Evolutionary conservation across 345 rosid species (phyloP).

Genomic region (Arabis hirsuta): DNA sequence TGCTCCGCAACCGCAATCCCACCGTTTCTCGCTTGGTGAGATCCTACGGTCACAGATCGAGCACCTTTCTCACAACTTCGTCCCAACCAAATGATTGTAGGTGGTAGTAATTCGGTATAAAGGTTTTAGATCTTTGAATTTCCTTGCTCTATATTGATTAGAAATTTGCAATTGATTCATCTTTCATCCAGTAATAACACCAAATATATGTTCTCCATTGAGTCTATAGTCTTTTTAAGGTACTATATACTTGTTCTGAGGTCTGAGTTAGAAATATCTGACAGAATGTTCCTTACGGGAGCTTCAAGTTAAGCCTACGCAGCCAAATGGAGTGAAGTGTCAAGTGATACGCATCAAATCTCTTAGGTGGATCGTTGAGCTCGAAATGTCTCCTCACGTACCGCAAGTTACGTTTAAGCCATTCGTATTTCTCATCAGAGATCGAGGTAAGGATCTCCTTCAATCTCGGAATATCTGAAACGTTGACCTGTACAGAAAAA

Average conservation of each 20-base stretch:
- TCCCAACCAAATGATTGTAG: conserved; percentile 45
- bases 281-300: conserved; percentile 38
- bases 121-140: background rate
- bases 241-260: conserved; percentile 29
- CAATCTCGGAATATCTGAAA: conserved; percentile 67
- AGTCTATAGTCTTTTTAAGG: conserved; percentile 14
- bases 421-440: conserved; percentile 58
- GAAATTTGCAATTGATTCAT: conserved; percentile 13
- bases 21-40: conserved; percentile 55
- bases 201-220: conserved; percentile 21
- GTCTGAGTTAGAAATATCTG: conserved; percentile 4
- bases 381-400: conserved; percentile 71
- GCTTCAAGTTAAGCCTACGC: conserved; percentile 68
- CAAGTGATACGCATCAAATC: conserved; percentile 82
- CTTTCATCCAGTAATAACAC: conserved; percentile 15
- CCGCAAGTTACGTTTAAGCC: conserved; percentile 58
- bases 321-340: conserved; percentile 90
- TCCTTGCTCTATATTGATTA: background rate
- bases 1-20: conserved; percentile 29
- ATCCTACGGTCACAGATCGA: conserved; percentile 53
- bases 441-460: conserved; percentile 69
- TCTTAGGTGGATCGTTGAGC: conserved; percentile 73
- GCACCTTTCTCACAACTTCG: conserved; percentile 57
- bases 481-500: conserved; percentile 63
- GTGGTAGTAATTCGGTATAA: conserved; percentile 10